Percentiles rank a stretch among this genome's conserved stretches.
phyloP scores from a whole-genome alignment of 164 flowering plant species.

The Vitis vinifera region ASM3070453v1 NC_081820.1:2194501-2195000 shows the following conservation, averaged over 20 bases:
- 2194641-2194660: background rate
- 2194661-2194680: constrained; percentile 26
- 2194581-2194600: background rate
- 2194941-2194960: too few relatives aligned
- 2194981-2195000: too few relatives aligned
- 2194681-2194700: constrained; percentile 95
- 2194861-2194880: too few relatives aligned
- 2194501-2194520: background rate
- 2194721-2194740: constrained; percentile 83
- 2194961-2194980: too few relatives aligned
- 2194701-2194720: constrained; percentile 90
- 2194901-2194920: too few relatives aligned
- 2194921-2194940: too few relatives aligned
- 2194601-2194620: background rate
- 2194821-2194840: too few relatives aligned
- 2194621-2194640: background rate
- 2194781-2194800: background rate
- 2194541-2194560: background rate
- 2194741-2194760: constrained; percentile 91
- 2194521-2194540: background rate
- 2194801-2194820: background rate
- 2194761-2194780: constrained; percentile 36
- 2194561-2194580: background rate
- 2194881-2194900: too few relatives aligned
- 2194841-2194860: too few relatives aligned